phyloP scores from a whole-genome alignment of 192 early-diverging fungal species.

The Cladochytrium replicatum region DNA sequence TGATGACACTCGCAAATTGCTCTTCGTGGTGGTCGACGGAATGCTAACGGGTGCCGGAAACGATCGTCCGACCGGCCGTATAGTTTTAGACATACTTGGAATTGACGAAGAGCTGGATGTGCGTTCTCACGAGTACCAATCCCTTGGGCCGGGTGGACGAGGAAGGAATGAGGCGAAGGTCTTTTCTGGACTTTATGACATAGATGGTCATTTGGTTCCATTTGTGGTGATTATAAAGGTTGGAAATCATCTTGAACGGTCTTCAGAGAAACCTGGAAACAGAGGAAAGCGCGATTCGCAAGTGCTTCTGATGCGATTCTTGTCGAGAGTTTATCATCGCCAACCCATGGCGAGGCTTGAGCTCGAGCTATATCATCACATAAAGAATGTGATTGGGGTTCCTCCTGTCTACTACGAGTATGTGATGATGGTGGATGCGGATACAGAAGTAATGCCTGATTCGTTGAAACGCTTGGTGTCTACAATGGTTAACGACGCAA shows the following conservation, averaged over 20 bases:
- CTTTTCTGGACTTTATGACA: constrained; percentile 93
- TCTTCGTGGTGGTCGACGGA: constrained; percentile 94
- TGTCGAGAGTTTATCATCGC: constrained; percentile 94
- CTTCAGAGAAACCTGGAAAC: constrained; percentile 86
- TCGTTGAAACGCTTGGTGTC: constrained; percentile 89
- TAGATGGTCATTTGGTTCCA: constrained; percentile 85
- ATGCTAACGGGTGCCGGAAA: constrained; percentile 98
- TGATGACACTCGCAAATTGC: constrained; percentile 94
- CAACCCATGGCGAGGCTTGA: constrained; percentile 89
- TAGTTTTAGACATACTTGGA: constrained; percentile 93
- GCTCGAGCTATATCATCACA: constrained; percentile 95
- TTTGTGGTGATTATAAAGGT: constrained; percentile 95
- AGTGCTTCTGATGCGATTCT: constrained; percentile 94
- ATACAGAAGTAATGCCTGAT: constrained; percentile 75
- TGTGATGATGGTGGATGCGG: constrained; percentile 96
- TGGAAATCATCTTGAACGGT: constrained; percentile 74
- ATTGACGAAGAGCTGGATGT: constrained; percentile 75
- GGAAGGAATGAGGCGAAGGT: constrained; percentile 92
- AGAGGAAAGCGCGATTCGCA: constrained; percentile 98
- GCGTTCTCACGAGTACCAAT: constrained; percentile 65
- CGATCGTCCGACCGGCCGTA: constrained; percentile 90
- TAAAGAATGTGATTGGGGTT: constrained; percentile 98
- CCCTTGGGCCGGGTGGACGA: constrained; percentile 68
- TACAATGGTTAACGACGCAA: constrained; percentile 78
- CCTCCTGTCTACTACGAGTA: constrained; percentile 94